Conservation (phyloP, 2,329 filamentous ascomycete species). For the Trematosphaeria pertusa region DNA sequence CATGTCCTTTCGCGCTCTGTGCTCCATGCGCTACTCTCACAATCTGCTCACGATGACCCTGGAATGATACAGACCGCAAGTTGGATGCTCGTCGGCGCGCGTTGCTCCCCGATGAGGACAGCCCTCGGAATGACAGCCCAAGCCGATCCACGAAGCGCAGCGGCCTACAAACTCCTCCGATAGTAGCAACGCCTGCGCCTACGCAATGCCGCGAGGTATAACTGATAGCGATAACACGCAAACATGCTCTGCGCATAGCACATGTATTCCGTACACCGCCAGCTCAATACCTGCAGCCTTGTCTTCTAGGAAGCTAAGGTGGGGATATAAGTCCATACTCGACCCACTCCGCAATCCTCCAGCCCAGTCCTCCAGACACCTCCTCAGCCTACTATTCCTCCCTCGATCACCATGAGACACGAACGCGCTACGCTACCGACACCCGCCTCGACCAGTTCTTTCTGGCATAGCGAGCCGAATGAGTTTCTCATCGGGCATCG, state of each 20-base stretch:
- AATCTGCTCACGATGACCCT: no score
- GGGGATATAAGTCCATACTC: constrained; percentile 4
- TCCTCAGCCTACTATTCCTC: no score
- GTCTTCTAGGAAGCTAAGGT: background rate
- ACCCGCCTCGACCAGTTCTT: constrained; percentile 67
- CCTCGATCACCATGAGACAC: constrained; percentile 44
- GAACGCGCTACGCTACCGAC: constrained; percentile 61
- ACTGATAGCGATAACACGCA: no score
- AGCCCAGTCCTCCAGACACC: constrained; percentile 6
- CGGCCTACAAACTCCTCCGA: no score
- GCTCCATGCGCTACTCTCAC: constrained; percentile 4
- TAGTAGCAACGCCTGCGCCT: no score
- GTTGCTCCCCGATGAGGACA: no score
- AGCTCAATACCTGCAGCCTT: background rate
- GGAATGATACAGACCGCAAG: no score
- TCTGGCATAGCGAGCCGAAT: constrained; percentile 77
- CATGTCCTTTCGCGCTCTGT: constrained; percentile 21
- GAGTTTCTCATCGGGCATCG: constrained; percentile 69
- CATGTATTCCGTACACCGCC: background rate
- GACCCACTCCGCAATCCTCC: background rate
- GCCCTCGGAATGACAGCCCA: no score
- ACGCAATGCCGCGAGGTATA: background rate
- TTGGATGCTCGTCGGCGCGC: no score
- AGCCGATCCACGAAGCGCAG: no score
- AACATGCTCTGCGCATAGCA: background rate